A percentile compares a stretch with the other conserved stretches of the same genome.
Conservation (phyloP, 2,329 filamentous ascomycete genomes). For the Aspergillus ustus region DNA sequence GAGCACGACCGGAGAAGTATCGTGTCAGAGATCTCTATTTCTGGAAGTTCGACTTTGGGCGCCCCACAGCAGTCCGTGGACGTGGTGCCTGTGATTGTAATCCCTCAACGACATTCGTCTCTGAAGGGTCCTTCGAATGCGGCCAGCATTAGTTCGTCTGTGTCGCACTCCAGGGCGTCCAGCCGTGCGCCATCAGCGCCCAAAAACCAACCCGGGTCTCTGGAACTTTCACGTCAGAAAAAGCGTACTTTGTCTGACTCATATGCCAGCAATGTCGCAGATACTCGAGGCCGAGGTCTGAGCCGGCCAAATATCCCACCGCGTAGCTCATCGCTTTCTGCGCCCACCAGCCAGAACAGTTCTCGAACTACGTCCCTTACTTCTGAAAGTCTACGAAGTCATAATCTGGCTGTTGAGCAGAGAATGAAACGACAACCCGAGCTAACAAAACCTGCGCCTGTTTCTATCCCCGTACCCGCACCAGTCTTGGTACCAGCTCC, state of each 20-base stretch:
- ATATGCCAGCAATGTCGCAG: slow-evolving; percentile 29
- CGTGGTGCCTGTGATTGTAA: slow-evolving; percentile 53
- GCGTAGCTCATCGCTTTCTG: slow-evolving; percentile 52
- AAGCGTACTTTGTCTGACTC: slow-evolving; percentile 50
- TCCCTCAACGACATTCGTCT: slow-evolving; percentile 53
- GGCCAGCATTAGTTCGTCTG: slow-evolving; percentile 44
- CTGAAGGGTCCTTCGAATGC: slow-evolving; percentile 42
- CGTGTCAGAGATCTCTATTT: slow-evolving; percentile 47
- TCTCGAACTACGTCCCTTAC: slow-evolving; percentile 52
- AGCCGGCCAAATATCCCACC: slow-evolving; percentile 42
- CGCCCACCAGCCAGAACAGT: slow-evolving; percentile 50
- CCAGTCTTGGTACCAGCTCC: slow-evolving; percentile 26
- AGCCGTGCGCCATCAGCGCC: slow-evolving; percentile 42
- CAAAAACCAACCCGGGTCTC: slow-evolving; percentile 36
- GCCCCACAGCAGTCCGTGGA: slow-evolving; percentile 40
- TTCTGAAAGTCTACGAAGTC: slow-evolving; percentile 46
- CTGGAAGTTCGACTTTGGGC: slow-evolving; percentile 37
- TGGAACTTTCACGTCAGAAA: slow-evolving; percentile 38
- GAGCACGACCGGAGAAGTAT: slow-evolving; percentile 52
- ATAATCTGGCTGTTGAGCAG: slow-evolving; percentile 36
- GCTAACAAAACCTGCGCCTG: slow-evolving; percentile 22
- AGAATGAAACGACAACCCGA: slow-evolving; percentile 28
- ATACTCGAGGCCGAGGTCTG: slow-evolving; percentile 34
- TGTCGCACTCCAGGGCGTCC: slow-evolving; percentile 44
- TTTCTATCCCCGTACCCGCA: slow-evolving; percentile 7